phyloP scores from a whole-genome alignment of 345 rosid genomes.

The Brassica carinata region DNA sequence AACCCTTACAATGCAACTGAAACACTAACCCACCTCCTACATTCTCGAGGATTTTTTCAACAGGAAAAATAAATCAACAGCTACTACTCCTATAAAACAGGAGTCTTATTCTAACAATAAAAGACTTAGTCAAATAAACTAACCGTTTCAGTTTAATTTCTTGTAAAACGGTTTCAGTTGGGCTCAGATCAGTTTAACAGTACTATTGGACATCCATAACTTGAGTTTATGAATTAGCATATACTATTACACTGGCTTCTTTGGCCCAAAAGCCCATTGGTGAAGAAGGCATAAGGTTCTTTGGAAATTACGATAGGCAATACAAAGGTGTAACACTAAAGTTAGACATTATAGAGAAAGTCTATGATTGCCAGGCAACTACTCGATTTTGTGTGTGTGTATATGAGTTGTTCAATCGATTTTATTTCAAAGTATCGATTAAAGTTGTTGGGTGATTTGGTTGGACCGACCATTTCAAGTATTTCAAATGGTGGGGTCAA shows the following conservation, averaged over 20 bases:
- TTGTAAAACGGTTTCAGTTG: neutral
- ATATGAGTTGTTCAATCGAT: constrained; percentile 23
- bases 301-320: constrained; percentile 1
- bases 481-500: constrained; percentile 28
- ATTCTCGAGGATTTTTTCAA: too few species aligned
- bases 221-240: neutral
- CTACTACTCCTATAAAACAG: too few species aligned
- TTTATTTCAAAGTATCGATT: constrained; percentile 13
- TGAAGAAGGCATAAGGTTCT: neutral
- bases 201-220: neutral
- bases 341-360: neutral
- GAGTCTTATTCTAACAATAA: too few species aligned
- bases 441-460: constrained; percentile 22
- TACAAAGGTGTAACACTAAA: neutral
- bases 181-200: neutral
- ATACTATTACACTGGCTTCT: neutral
- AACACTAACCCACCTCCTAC: too few species aligned
- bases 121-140: too few species aligned
- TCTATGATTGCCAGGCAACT: constrained; percentile 18
- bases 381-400: constrained; percentile 27
- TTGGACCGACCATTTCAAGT: constrained; percentile 35
- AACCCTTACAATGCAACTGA: too few species aligned
- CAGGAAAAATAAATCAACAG: too few species aligned
- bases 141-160: neutral
- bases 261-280: neutral